Percentiles rank a stretch among this genome's conserved stretches.
phyloP scores from a whole-genome alignment of 352 stramenopile genomes.

The Pelagophyceae sp. region DNA sequence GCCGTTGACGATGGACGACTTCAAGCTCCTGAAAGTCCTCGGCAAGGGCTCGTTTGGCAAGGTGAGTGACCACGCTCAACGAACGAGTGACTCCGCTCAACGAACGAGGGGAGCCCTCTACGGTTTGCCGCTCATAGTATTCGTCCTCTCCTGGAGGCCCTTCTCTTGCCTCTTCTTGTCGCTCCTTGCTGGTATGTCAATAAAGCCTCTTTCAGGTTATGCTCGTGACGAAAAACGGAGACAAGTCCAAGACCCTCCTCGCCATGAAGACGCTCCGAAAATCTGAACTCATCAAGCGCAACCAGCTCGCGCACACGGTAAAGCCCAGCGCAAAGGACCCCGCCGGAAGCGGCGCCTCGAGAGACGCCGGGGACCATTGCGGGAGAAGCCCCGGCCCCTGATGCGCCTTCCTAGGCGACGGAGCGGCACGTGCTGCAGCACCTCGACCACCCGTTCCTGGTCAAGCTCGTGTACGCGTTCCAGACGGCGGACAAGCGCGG shows the following conservation, averaged over 20 bases:
- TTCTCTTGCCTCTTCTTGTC: too few relatives aligned
- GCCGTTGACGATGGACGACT: constrained; percentile 79
- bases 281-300: constrained; percentile 76
- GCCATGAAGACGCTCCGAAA: constrained; percentile 91
- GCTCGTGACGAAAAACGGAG: constrained; percentile 85
- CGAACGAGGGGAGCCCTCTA: too few relatives aligned
- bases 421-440: constrained; percentile 81
- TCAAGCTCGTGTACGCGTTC: constrained; percentile 38
- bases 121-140: too few relatives aligned
- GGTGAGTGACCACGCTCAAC: constrained; percentile 32
- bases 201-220: constrained; percentile 63
- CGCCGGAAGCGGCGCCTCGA: constrained; percentile 77
- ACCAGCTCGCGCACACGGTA: constrained; percentile 54
- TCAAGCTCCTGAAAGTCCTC: constrained; percentile 82
- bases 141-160: too few relatives aligned
- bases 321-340: not conserved
- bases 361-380: too few relatives aligned
- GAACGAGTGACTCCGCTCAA: too few relatives aligned
- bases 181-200: constrained; percentile 21
- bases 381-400: too few relatives aligned
- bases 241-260: constrained; percentile 66
- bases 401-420: too few relatives aligned
- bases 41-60: constrained; percentile 89
- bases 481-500: constrained; percentile 81
- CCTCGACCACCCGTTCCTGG: constrained; percentile 75